Conservation (phyloP, 2,329 filamentous ascomycete species). For the Westerdykella ornata region DNA sequence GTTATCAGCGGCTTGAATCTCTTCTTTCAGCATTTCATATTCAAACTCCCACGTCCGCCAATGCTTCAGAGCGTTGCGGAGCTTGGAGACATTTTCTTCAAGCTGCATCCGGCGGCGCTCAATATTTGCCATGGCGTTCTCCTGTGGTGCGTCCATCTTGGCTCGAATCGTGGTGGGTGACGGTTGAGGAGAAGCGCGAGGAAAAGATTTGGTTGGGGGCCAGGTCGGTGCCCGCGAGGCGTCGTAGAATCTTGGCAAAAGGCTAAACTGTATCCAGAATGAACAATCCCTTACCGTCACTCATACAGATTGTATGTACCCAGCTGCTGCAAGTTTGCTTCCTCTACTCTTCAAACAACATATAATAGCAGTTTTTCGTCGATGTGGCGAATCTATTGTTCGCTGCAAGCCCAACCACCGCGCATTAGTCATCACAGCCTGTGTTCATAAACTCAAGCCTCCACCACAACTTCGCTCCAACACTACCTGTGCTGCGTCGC, state of each 20-base stretch:
- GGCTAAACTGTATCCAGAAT: too few relatives aligned
- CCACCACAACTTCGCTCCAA: not conserved
- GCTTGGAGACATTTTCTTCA: conserved; percentile 66
- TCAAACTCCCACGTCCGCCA: conserved; percentile 91
- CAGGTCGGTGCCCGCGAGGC: too few relatives aligned
- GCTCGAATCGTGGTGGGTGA: conserved; percentile 2
- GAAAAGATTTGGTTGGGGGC: not conserved
- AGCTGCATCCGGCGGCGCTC: conserved; percentile 70
- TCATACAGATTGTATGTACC: too few relatives aligned
- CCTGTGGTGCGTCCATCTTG: conserved; percentile 22
- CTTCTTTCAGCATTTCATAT: conserved; percentile 82
- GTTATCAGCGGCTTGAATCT: conserved; percentile 51
- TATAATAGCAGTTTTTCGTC: too few relatives aligned
- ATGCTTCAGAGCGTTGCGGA: conserved; percentile 70
- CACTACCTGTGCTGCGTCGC: conserved; percentile 9
- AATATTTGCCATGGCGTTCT: conserved; percentile 57
- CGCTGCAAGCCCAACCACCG: too few relatives aligned
- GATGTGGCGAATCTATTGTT: too few relatives aligned
- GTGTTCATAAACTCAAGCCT: too few relatives aligned
- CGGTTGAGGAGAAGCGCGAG: conserved; percentile 2
- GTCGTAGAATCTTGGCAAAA: too few relatives aligned
- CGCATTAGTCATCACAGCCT: too few relatives aligned
- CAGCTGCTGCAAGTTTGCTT: too few relatives aligned
- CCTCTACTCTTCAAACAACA: too few relatives aligned
- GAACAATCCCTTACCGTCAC: too few relatives aligned